These are phyloP conservation scores for Lasiosphaeria hispida DNA, from an alignment of 495 filamentous ascomycete genomes.

Conservation along the genomic window DNA sequence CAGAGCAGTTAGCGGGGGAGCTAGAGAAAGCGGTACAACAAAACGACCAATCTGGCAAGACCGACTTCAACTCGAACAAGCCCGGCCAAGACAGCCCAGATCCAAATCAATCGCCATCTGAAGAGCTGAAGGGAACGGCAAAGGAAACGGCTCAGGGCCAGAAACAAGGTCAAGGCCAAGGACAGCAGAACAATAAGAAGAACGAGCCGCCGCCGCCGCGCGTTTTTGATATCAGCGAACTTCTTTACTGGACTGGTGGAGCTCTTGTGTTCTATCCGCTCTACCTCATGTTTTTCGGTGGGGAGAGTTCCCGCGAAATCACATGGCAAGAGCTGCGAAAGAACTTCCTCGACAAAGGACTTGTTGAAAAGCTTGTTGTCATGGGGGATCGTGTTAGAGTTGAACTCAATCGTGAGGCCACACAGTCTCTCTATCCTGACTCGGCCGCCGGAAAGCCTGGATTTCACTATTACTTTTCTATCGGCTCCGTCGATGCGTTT, in stretches of 20 bases:
- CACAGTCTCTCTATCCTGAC: slow-evolving; percentile 75
- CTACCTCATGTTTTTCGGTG: slow-evolving; percentile 21
- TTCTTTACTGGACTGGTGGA: slow-evolving; percentile 15
- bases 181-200: slow-evolving; percentile 23
- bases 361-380: slow-evolving; percentile 89
- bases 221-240: slow-evolving; percentile 8
- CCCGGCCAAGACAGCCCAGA: slow-evolving; percentile 16
- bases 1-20: slow-evolving; percentile 13
- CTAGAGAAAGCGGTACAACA: slow-evolving; percentile 3
- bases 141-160: slow-evolving; percentile 20
- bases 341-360: slow-evolving; percentile 90
- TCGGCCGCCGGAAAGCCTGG: slow-evolving; percentile 65
- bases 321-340: slow-evolving; percentile 95
- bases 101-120: slow-evolving; percentile 23
- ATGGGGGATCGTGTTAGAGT: slow-evolving; percentile 73
- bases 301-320: slow-evolving; percentile 59
- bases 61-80: slow-evolving; percentile 16
- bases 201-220: slow-evolving; percentile 9
- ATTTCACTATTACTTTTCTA: slow-evolving; percentile 90
- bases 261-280: slow-evolving; percentile 21
- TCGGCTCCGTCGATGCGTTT: slow-evolving; percentile 91
- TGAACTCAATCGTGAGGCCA: slow-evolving; percentile 79
- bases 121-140: slow-evolving; percentile 11
- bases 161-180: slow-evolving; percentile 28
- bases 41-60: too few species aligned